Evolutionary conservation across 768 basidiomycete species (phyloP), one percentile per base, ranked within the genome.

Genomic region (Paxillus rubicundulus): DNA sequence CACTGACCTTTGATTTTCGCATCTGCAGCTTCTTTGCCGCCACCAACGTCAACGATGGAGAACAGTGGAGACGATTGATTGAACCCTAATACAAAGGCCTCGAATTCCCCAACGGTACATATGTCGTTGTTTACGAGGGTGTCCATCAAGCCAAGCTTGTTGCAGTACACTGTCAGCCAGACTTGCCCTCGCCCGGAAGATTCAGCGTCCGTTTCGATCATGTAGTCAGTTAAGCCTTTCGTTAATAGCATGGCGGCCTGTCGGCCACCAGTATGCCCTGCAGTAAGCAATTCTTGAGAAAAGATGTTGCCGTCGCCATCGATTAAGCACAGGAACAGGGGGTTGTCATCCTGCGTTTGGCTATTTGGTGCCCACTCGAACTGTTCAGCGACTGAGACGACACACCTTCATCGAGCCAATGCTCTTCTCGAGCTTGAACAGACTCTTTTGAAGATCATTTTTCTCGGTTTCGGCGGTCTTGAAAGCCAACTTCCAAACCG

Each of bases 251-350:
- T 56, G 4, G 72, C 71, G 17, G 74, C 74, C 33, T 70, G 65
- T 9, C 69, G 66, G 0, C 74, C 74, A 17, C 74, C 74, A 3
- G 54, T 55, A 28, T 64, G 63, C 18, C 72, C 74, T 28, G 58
- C 55, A 16, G 49, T 46, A 6, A 74, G 58, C 28, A 72, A 58
- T 20, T 70, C 66, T 20, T 62, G 54, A 7, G 66, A 58, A 59
- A 75, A 75, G 13, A 75, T 72, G 54, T 71, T 70, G 14, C 74
- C 74, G 54, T 74, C 73, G 3, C 74, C 74, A 47, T 75, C 74
- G 18, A 75, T 70, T 36, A 75, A 60, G 46, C 70, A 70, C 9
- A 72, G 55, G 17, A 73, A 54, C 30, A 77, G 59, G 7, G 72
- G 71, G 42, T 76, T 73, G 50, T 75, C 73, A 9, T 74, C 71